Percentiles rank a stretch among this genome's conserved stretches.
phyloP scores from a whole-genome alignment of 208 protist species.

The Endotrypanum monterogeii region DNA sequence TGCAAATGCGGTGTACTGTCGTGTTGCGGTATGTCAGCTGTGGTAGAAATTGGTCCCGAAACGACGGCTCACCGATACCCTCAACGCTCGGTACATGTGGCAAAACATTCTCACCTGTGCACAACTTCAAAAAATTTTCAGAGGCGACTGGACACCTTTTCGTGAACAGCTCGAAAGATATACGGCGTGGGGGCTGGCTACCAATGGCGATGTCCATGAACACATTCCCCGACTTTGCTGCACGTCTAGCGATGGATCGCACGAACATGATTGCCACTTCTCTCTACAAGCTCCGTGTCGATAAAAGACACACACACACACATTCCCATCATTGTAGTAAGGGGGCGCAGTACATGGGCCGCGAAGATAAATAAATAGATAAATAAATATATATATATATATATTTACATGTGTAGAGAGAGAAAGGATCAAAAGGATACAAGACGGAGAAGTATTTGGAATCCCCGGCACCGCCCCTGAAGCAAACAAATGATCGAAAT shows the following conservation, averaged over 20 bases:
- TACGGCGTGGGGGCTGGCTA: constrained; percentile 43
- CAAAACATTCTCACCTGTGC: constrained; percentile 85
- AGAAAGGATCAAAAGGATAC: not conserved
- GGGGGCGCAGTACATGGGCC: not conserved
- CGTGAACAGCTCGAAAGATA: constrained; percentile 82
- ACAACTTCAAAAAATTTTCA: constrained; percentile 91
- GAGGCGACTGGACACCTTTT: constrained; percentile 73
- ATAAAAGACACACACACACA: not conserved
- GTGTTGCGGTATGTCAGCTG: constrained; percentile 91
- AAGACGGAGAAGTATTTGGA: no score
- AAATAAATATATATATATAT: no score
- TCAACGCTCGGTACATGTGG: constrained; percentile 54
- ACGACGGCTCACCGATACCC: constrained; percentile 64
- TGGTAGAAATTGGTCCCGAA: constrained; percentile 78
- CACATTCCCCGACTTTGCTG: constrained; percentile 36
- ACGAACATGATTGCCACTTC: constrained; percentile 41
- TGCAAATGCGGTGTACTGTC: constrained; percentile 93
- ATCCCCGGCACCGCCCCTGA: no score
- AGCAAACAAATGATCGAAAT: not conserved
- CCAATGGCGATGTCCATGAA: constrained; percentile 87
- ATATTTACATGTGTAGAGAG: no score
- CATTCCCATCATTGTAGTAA: not conserved
- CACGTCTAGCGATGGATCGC: constrained; percentile 20
- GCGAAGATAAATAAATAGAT: not conserved
- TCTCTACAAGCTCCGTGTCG: not conserved